Conservation (phyloP, 352 stramenopile genomes). For the Pythium aristosporum region DNA sequence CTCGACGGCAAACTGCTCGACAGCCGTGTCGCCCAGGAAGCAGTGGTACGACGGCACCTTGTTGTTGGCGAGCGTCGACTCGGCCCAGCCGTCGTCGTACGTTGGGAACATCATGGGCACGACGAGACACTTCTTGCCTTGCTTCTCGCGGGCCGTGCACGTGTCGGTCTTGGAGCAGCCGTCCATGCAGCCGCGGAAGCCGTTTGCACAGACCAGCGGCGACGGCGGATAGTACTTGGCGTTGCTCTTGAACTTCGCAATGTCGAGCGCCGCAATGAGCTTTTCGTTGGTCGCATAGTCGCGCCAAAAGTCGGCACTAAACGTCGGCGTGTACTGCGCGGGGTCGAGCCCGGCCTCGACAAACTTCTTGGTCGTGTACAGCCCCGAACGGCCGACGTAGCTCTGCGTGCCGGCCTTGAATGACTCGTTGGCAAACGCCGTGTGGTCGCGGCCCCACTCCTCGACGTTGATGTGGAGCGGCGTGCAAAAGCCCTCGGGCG, state of each 20-base stretch:
- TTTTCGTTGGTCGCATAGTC: conserved; percentile 35
- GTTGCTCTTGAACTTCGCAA: conserved; percentile 25
- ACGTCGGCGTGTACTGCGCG: conserved; percentile 15
- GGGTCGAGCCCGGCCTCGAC: conserved; percentile 27
- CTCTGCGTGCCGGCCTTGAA: conserved; percentile 25
- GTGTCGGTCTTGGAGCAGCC: conserved; percentile 40
- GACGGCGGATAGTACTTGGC: conserved; percentile 38
- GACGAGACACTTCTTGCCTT: conserved; percentile 35
- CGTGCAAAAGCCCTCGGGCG: conserved; percentile 27
- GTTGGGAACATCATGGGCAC: conserved; percentile 36
- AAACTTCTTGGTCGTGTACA: conserved; percentile 50
- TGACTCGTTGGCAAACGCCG: conserved; percentile 34
- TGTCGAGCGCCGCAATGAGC: conserved; percentile 30
- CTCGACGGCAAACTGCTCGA: conserved; percentile 22
- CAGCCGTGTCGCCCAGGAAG: conserved; percentile 28
- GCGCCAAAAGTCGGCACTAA: conserved; percentile 42
- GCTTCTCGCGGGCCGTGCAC: conserved; percentile 32
- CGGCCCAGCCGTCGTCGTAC: conserved; percentile 36
- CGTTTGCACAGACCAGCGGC: conserved; percentile 25
- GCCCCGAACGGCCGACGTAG: conserved; percentile 34
- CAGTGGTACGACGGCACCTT: conserved; percentile 48
- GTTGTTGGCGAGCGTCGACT: conserved; percentile 40
- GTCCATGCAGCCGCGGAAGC: conserved; percentile 35
- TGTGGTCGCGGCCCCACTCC: conserved; percentile 31
- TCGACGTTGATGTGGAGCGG: conserved; percentile 43